A percentile compares a stretch with the other conserved stretches of the same genome.
phyloP scores from a whole-genome alignment of 768 basidiomycete species.

The Collybia mongolica region DNA sequence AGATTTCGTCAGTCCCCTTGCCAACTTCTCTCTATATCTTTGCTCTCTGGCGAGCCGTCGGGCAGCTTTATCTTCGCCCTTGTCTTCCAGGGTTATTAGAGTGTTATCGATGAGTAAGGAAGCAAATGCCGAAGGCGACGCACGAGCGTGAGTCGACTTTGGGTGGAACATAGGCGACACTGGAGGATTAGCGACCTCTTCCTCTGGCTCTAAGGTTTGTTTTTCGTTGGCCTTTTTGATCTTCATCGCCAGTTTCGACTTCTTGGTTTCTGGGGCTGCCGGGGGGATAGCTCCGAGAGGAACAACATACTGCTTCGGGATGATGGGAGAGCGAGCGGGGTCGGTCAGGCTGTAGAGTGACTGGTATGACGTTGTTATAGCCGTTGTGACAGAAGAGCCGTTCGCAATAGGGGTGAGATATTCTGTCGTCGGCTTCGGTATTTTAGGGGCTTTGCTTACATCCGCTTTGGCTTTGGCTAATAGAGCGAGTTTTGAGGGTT shows the following conservation, averaged over 20 bases:
- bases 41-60: slow-evolving; percentile 30
- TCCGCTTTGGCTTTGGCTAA: slow-evolving; percentile 62
- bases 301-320: slow-evolving; percentile 42
- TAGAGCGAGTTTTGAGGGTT: slow-evolving; percentile 71
- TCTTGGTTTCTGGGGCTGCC: slow-evolving; percentile 33
- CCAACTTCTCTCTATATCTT: slow-evolving; percentile 7
- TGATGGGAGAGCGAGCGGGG: slow-evolving; percentile 38
- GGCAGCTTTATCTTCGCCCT: slow-evolving; percentile 21
- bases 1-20: neutral
- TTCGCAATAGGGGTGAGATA: slow-evolving; percentile 81
- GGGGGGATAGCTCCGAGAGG: slow-evolving; percentile 32
- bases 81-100: slow-evolving; percentile 36
- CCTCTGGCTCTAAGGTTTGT: slow-evolving; percentile 34
- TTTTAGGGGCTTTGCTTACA: slow-evolving; percentile 43
- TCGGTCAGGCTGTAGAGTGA: slow-evolving; percentile 63
- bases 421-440: slow-evolving; percentile 55
- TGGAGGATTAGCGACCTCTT: slow-evolving; percentile 31
- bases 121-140: slow-evolving; percentile 77
- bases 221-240: slow-evolving; percentile 57
- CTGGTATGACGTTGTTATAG: slow-evolving; percentile 81
- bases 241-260: slow-evolving; percentile 78
- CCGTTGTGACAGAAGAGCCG: slow-evolving; percentile 78
- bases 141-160: slow-evolving; percentile 55
- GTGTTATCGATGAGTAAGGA: slow-evolving; percentile 63
- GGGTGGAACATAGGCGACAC: slow-evolving; percentile 59